Percentiles rank a stretch among this genome's conserved stretches.
Evolutionary conservation across 1,139 yeast species (phyloP).

Genomic region (Zygoascus sp.): DNA sequence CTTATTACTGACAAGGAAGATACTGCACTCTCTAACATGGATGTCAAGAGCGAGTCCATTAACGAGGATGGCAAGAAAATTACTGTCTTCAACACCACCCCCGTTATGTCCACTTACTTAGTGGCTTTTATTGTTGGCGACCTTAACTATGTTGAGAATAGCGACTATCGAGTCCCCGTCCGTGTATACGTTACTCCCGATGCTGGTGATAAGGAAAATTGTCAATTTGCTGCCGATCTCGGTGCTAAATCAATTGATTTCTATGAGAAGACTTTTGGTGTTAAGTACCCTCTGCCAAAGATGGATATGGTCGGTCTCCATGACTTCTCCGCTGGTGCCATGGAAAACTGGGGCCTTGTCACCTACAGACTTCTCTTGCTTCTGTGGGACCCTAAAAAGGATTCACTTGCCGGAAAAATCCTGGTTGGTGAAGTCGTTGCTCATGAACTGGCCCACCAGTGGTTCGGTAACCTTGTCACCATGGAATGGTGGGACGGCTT

Average conservation of each 20-base stretch:
- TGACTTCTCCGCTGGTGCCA: constrained; percentile 72
- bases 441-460: constrained; percentile 80
- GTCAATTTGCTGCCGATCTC: constrained; percentile 54
- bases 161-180: constrained; percentile 56
- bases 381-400: constrained; percentile 54
- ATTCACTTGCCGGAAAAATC: constrained; percentile 49
- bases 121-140: constrained; percentile 78
- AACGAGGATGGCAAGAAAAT: constrained; percentile 28
- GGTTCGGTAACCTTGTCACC: constrained; percentile 80
- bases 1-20: constrained; percentile 55
- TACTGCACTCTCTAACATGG: constrained; percentile 77
- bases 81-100: constrained; percentile 51
- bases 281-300: constrained; percentile 68
- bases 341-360: constrained; percentile 78
- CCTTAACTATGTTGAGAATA: constrained; percentile 61
- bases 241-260: constrained; percentile 65
- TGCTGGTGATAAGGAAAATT: constrained; percentile 51
- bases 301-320: constrained; percentile 72
- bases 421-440: constrained; percentile 76
- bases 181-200: constrained; percentile 71
- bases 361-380: constrained; percentile 70
- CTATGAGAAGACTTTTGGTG: constrained; percentile 59
- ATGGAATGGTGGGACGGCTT: constrained; percentile 87
- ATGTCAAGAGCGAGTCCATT: constrained; percentile 40
- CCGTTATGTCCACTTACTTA: constrained; percentile 69